Evolutionary conservation across 23 red algal species (phyloP), one percentile per base, ranked within the genome.

Genomic region (Rhodosorus marinus): DNA sequence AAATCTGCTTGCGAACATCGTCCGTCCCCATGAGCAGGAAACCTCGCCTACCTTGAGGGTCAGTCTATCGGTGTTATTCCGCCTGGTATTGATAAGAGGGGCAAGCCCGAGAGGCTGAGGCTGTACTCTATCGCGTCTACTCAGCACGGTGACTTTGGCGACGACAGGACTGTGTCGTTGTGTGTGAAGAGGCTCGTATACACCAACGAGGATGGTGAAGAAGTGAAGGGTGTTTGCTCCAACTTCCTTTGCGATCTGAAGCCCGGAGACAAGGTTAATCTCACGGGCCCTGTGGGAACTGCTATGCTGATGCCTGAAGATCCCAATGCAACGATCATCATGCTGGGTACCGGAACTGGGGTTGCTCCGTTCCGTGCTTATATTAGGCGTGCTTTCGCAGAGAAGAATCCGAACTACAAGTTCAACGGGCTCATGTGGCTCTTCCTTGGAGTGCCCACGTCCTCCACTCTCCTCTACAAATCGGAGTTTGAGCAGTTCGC

Each of bases 81-180:
- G 38, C 75, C 76, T n/a, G 86, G 86, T 6, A n/a, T 30, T 24
- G 86, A 93, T 55, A 93, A 82, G 51, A 43, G 11, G 38, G 86
- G 76, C 21, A 81, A 81, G 49, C 76, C 86, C 4, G 70, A 93
- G 47, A 93, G 83, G 51, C 41, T 77, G 52, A 64, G 86, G 35
- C 59, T 93, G 9, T 93, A 93, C 57, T 93, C 86, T 9, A 82
- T 93, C 60, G 86, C 86, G 15, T 93, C 86, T 6, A 82, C 86
- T 14, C 61, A 52, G 19, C 66, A 81, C 23, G 86, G 86, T 7
- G 86, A 93, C 57, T 81, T 81, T 75, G 79, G 79, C 42, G 86
- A 93, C 33, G 67, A 74, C 25, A 82, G 83, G 62, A 93, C 86
- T 5, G 55, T 93, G 3, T 76, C 68, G 3, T 49, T 93, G 29